Percentiles rank a stretch among this genome's conserved stretches.
phyloP scores from a whole-genome alignment of 2,329 filamentous ascomycete genomes.

The Arthrobotrys iridis region DNA sequence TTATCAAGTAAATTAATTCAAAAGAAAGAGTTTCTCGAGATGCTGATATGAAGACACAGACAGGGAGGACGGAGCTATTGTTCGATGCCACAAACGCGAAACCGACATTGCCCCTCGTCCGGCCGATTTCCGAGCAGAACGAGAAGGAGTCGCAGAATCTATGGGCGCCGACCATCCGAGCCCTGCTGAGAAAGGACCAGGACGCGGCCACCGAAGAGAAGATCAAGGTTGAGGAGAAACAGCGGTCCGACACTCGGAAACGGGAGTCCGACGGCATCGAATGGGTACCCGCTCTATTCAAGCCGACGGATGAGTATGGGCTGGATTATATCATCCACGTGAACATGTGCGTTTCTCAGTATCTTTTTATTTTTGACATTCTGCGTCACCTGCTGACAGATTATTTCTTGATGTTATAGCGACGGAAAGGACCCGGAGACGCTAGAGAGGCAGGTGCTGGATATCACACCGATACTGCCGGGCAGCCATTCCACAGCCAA shows the following conservation, averaged over 20 bases:
- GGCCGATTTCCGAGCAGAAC: conserved; percentile 85
- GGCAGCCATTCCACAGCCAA: conserved; percentile 72
- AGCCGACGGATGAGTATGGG: conserved; percentile 79
- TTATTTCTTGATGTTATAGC: conserved; percentile 60
- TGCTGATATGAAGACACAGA: conserved; percentile 66
- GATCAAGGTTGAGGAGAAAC: conserved; percentile 91
- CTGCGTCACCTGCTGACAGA: not conserved
- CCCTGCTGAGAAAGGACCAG: conserved; percentile 86
- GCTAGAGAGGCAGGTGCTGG: conserved; percentile 82
- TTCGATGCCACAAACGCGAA: conserved; percentile 86
- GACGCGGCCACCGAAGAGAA: conserved; percentile 92
- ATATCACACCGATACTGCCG: conserved; percentile 83
- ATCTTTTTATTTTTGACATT: not conserved
- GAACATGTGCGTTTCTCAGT: conserved; percentile 71
- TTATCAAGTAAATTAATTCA: no score
- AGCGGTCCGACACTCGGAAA: conserved; percentile 85
- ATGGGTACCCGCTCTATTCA: conserved; percentile 89
- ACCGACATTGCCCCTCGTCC: conserved; percentile 76
- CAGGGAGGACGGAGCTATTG: conserved; percentile 85
- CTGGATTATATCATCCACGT: conserved; percentile 96
- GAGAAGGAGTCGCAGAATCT: conserved; percentile 89
- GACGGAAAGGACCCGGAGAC: conserved; percentile 74
- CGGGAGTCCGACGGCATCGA: conserved; percentile 80
- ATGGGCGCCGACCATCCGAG: conserved; percentile 83
- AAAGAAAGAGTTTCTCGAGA: not conserved